Conservation (phyloP, 2,329 filamentous ascomycete genomes). For the Cladosporium phlei region DNA sequence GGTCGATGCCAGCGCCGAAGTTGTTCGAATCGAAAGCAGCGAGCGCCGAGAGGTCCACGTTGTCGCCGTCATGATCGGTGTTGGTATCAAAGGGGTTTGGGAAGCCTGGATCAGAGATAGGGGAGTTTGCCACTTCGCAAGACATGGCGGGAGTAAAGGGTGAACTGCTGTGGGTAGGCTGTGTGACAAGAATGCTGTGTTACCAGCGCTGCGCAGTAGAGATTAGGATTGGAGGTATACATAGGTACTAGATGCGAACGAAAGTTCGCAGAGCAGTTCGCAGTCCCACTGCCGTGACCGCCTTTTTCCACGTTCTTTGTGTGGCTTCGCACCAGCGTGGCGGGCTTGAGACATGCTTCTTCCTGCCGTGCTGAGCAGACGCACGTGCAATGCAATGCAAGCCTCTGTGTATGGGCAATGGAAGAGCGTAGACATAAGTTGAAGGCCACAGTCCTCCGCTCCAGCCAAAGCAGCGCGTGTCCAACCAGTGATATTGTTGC, state of each 20-base stretch:
- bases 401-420: background rate
- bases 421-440: too few species aligned
- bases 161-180: background rate
- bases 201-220: constrained; percentile 17
- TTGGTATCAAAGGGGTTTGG: constrained; percentile 7
- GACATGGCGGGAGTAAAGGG: constrained; percentile 15
- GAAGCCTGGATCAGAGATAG: constrained; percentile 17
- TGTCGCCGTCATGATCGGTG: constrained; percentile 14
- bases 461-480: background rate
- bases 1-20: constrained; percentile 16
- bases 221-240: background rate
- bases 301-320: background rate
- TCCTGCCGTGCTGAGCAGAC: background rate
- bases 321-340: background rate
- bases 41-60: constrained; percentile 15
- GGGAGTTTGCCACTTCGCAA: constrained; percentile 17
- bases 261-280: constrained; percentile 24
- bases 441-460: background rate
- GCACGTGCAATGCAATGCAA: background rate
- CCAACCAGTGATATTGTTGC: background rate
- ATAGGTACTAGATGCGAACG: constrained; percentile 19
- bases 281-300: constrained; percentile 9
- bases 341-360: constrained; percentile 4
- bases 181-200: constrained; percentile 15
- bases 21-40: constrained; percentile 18